Evolutionary conservation across 2,329 filamentous ascomycete genomes (phyloP).

Genomic region (Byssoonygena ceratinophila): DNA sequence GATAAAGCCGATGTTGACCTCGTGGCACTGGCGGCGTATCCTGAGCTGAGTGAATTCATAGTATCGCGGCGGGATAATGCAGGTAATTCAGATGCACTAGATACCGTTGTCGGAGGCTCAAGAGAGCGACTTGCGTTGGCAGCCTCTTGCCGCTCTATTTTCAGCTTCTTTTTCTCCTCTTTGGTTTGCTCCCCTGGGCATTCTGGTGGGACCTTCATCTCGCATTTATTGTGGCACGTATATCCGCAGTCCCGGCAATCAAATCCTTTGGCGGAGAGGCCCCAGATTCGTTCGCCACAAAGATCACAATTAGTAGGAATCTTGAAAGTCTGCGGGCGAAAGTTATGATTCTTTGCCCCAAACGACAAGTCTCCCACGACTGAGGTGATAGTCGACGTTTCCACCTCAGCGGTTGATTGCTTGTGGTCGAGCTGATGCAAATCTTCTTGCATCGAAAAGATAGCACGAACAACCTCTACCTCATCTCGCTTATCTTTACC

Average conservation of each 20-base stretch:
- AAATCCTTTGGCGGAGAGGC: constrained; percentile 88
- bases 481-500: constrained; percentile 84
- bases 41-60: constrained; percentile 80
- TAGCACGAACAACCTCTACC: constrained; percentile 68
- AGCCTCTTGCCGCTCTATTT: constrained; percentile 69
- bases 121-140: constrained; percentile 47
- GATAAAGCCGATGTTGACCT: constrained; percentile 58
- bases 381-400: constrained; percentile 83
- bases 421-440: constrained; percentile 76
- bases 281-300: constrained; percentile 95
- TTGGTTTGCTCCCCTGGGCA: constrained; percentile 90
- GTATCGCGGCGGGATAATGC: constrained; percentile 70
- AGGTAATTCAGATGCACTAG: constrained; percentile 49
- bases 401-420: constrained; percentile 78
- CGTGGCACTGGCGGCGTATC: constrained; percentile 62
- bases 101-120: constrained; percentile 23
- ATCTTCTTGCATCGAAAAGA: constrained; percentile 74
- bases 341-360: constrained; percentile 89
- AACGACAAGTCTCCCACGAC: constrained; percentile 86
- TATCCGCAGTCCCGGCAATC: constrained; percentile 95
- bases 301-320: constrained; percentile 97
- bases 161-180: constrained; percentile 90
- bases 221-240: constrained; percentile 95
- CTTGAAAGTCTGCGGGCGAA: constrained; percentile 98
- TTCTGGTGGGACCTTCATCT: constrained; percentile 95